phyloP scores from a whole-genome alignment of 2,329 filamentous ascomycete species.

The Neoscytalidium dimidiatum region DNA sequence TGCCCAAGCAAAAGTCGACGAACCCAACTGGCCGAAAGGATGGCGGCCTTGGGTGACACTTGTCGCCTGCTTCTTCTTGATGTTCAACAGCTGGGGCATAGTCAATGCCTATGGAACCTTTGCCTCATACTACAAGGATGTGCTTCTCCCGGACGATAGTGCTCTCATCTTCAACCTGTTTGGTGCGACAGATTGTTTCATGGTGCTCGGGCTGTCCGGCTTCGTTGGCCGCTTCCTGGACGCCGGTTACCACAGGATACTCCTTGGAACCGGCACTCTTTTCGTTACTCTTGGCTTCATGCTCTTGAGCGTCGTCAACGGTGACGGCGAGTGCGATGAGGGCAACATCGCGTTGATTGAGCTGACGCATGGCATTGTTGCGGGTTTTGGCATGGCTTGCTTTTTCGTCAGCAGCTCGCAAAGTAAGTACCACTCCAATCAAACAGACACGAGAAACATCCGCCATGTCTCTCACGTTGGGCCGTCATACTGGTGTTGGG shows the following conservation, averaged over 20 bases:
- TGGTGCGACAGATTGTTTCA: constrained; percentile 50
- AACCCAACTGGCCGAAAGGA: constrained; percentile 43
- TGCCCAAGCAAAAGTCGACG: not conserved
- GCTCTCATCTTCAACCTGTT: constrained; percentile 49
- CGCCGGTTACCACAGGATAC: constrained; percentile 44
- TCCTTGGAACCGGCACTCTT: constrained; percentile 45
- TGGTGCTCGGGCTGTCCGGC: constrained; percentile 49
- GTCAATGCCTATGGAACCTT: constrained; percentile 55
- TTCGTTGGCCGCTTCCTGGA: constrained; percentile 52
- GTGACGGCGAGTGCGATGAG: constrained; percentile 34
- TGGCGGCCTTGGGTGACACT: constrained; percentile 49
- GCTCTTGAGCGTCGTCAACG: constrained; percentile 45
- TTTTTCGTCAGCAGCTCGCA: constrained; percentile 56
- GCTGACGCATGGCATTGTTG: constrained; percentile 50
- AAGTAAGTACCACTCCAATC: constrained; percentile 36
- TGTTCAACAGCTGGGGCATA: constrained; percentile 53
- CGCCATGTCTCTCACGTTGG: not conserved
- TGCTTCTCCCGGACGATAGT: constrained; percentile 41
- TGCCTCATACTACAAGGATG: constrained; percentile 51
- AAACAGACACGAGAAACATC: not conserved
- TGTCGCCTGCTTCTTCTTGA: constrained; percentile 52
- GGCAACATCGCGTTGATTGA: constrained; percentile 48
- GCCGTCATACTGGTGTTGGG: not conserved
- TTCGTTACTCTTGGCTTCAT: constrained; percentile 49
- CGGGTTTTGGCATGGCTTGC: constrained; percentile 53